These are phyloP conservation scores for Sanghuangporus baumii DNA, from an alignment of 1,284 basidiomycete genomes.

Conservation along the genomic window DNA sequence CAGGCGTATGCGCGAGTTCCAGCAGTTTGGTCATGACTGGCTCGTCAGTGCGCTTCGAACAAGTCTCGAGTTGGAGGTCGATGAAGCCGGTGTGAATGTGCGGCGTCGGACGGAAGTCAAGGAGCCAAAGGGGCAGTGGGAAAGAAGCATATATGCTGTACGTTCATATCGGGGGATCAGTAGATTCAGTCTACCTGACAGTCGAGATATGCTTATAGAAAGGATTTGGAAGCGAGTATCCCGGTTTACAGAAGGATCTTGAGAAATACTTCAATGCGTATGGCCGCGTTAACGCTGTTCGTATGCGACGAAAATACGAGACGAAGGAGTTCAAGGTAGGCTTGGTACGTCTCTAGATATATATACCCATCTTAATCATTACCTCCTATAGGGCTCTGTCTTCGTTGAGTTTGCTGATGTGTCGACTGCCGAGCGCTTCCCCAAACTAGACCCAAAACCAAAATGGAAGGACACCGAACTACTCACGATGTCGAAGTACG, in stretches of 20 bases:
- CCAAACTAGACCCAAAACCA: constrained; percentile 76
- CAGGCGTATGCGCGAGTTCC: constrained; percentile 89
- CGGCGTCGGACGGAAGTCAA: constrained; percentile 68
- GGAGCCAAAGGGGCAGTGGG: constrained; percentile 70
- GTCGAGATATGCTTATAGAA: constrained; percentile 50
- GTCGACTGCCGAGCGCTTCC: constrained; percentile 68
- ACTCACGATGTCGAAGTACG: constrained; percentile 83
- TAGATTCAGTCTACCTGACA: too few species aligned
- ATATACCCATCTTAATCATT: neutral
- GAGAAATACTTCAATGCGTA: constrained; percentile 83
- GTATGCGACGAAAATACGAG: constrained; percentile 74
- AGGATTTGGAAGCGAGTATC: constrained; percentile 79
- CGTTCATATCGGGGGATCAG: constrained; percentile 29
- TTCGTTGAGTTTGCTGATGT: constrained; percentile 87
- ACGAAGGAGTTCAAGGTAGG: constrained; percentile 80
- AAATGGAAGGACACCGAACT: constrained; percentile 73
- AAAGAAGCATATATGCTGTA: constrained; percentile 81
- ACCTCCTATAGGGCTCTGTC: constrained; percentile 68
- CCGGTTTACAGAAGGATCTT: constrained; percentile 68
- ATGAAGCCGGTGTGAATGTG: constrained; percentile 69
- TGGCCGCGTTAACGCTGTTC: constrained; percentile 79
- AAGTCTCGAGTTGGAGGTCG: constrained; percentile 71
- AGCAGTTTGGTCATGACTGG: constrained; percentile 54
- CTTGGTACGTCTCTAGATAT: neutral
- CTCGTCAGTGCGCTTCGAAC: constrained; percentile 58